Evolutionary conservation across 495 filamentous ascomycete genomes (phyloP).

Genomic region (Hypoxylon crocopeplum): DNA sequence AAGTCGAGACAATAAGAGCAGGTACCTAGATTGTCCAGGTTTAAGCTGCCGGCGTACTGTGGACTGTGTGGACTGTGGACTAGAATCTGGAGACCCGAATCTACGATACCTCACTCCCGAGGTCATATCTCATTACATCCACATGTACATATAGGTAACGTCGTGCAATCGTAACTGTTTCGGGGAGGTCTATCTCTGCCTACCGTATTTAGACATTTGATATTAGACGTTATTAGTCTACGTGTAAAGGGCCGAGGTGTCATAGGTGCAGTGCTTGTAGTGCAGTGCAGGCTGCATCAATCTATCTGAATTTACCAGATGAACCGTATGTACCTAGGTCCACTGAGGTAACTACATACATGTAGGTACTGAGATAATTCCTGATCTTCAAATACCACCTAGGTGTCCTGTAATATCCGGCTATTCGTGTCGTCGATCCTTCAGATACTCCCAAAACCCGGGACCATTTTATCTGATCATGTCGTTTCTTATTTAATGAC

Average conservation of each 20-base stretch:
- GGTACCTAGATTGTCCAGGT: too few species aligned
- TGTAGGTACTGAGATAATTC: too few species aligned
- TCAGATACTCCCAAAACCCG: neutral
- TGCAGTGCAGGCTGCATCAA: neutral
- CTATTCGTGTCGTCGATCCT: slow-evolving; percentile 6
- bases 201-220: slow-evolving; percentile 15
- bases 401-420: neutral
- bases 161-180: neutral
- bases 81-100: too few species aligned
- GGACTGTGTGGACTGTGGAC: too few species aligned
- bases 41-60: too few species aligned
- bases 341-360: too few species aligned
- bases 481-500: slow-evolving; percentile 1
- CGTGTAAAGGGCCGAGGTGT: neutral
- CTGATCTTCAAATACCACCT: too few species aligned
- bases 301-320: slow-evolving; percentile 16
- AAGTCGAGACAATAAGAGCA: too few species aligned
- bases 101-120: too few species aligned
- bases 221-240: slow-evolving; percentile 11
- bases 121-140: neutral
- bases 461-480: slow-evolving; percentile 4
- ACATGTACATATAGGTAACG: neutral
- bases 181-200: neutral
- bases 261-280: too few species aligned
- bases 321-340: neutral